Evolutionary conservation across 371 early-diverging fungal species (phyloP).

Genomic region (Mucor mucedo): DNA sequence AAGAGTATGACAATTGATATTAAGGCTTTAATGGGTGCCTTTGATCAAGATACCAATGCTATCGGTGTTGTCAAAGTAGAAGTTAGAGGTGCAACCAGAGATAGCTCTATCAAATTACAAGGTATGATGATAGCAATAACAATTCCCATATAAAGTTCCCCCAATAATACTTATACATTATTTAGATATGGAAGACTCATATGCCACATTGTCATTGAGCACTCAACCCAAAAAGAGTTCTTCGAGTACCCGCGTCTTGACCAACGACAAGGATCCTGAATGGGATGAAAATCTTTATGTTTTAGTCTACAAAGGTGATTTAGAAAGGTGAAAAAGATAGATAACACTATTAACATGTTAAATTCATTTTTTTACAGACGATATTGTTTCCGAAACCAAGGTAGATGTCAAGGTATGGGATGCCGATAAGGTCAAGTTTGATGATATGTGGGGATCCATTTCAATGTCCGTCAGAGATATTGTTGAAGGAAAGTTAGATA

Average conservation of each 20-base stretch:
- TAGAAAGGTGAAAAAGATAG: background rate
- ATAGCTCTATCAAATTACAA: constrained; percentile 25
- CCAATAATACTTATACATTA: background rate
- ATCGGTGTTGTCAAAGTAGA: constrained; percentile 47
- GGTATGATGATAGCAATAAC: constrained; percentile 17
- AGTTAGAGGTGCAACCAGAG: constrained; percentile 35
- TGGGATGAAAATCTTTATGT: constrained; percentile 51
- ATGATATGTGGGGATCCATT: constrained; percentile 47
- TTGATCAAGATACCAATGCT: constrained; percentile 40
- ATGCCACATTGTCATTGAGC: constrained; percentile 43
- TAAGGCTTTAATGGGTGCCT: constrained; percentile 35
- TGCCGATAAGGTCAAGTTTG: constrained; percentile 51
- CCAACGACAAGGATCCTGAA: constrained; percentile 46
- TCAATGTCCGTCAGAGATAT: constrained; percentile 41
- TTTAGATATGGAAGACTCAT: constrained; percentile 50
- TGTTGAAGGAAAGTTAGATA: constrained; percentile 37
- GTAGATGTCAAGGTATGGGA: constrained; percentile 54
- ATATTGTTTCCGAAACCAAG: constrained; percentile 40
- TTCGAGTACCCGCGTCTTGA: constrained; percentile 46
- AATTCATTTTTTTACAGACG: constrained; percentile 27
- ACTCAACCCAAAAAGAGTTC: constrained; percentile 41
- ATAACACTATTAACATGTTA: background rate
- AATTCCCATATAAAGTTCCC: background rate
- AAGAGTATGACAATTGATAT: constrained; percentile 51
- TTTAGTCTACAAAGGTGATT: constrained; percentile 33